phyloP scores from a whole-genome alignment of 108 stramenopile species.

The Chaetoceros muelleri region DNA sequence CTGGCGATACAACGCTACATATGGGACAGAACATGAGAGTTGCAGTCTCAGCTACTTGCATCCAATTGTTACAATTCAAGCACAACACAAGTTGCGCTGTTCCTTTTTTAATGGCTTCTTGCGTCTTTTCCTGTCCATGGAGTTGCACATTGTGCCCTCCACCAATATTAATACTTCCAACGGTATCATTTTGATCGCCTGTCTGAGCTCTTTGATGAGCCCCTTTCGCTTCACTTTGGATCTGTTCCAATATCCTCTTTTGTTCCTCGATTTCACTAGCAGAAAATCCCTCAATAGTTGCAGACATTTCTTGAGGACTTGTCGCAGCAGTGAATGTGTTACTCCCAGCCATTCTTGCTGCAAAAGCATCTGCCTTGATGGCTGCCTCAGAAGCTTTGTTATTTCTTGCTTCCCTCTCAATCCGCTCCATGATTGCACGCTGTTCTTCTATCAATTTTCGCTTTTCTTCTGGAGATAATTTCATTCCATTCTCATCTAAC shows the following conservation, averaged over 20 bases:
- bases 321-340: too few species aligned
- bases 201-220: not conserved
- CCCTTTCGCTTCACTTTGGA: not conserved
- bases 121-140: slow-evolving; percentile 55
- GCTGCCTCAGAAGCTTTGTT: slow-evolving; percentile 42
- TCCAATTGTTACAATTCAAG: slow-evolving; percentile 67
- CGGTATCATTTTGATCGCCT: not conserved
- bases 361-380: slow-evolving; percentile 30
- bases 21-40: slow-evolving; percentile 74
- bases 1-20: slow-evolving; percentile 55
- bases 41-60: slow-evolving; percentile 67
- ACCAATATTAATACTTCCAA: slow-evolving; percentile 29
- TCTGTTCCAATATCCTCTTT: slow-evolving; percentile 12
- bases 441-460: slow-evolving; percentile 67
- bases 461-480: slow-evolving; percentile 21
- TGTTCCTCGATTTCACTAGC: slow-evolving; percentile 2
- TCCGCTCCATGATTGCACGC: slow-evolving; percentile 50
- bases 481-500: slow-evolving; percentile 7
- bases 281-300: slow-evolving; percentile 14
- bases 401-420: slow-evolving; percentile 41
- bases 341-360: slow-evolving; percentile 20
- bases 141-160: slow-evolving; percentile 42
- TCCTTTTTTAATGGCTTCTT: slow-evolving; percentile 57
- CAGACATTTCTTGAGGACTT: too few species aligned
- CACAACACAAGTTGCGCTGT: slow-evolving; percentile 63